These are phyloP conservation scores for Scopulariopsis brevicaulis DNA, from an alignment of 2,329 filamentous ascomycete species.

Conservation along the genomic window DNA sequence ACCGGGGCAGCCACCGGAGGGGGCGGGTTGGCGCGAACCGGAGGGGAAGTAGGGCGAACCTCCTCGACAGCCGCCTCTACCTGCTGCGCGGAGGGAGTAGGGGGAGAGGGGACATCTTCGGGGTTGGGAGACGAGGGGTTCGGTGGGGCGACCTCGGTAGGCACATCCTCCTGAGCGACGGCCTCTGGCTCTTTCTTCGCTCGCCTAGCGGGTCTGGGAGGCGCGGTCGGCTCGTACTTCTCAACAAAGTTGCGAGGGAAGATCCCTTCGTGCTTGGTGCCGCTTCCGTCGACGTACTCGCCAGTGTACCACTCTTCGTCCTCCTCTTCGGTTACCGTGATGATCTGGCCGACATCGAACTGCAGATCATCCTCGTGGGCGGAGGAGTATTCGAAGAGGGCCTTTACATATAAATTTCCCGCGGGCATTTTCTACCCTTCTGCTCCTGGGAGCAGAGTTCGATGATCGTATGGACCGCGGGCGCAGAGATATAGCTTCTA, in stretches of 20 bases:
- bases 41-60: slow-evolving; percentile 9
- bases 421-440: slow-evolving; percentile 7
- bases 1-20: slow-evolving; percentile 15
- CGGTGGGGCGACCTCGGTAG: slow-evolving; percentile 5
- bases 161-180: slow-evolving; percentile 3
- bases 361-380: slow-evolving; percentile 89
- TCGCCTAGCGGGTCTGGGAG: slow-evolving; percentile 72
- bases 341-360: slow-evolving; percentile 77
- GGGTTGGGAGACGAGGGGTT: slow-evolving; percentile 16
- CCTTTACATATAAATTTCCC: slow-evolving; percentile 80
- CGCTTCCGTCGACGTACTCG: slow-evolving; percentile 69
- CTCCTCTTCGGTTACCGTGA: slow-evolving; percentile 86
- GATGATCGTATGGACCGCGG: not conserved
- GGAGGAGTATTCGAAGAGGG: slow-evolving; percentile 88
- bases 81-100: slow-evolving; percentile 9
- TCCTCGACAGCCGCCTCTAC: slow-evolving; percentile 12
- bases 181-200: slow-evolving; percentile 49
- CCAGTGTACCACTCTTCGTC: slow-evolving; percentile 91
- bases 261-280: slow-evolving; percentile 69
- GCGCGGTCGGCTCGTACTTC: slow-evolving; percentile 82
- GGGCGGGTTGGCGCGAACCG: slow-evolving; percentile 13
- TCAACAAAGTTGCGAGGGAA: slow-evolving; percentile 98
- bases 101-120: slow-evolving; percentile 18
- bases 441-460: not conserved
- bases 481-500: not conserved